Evolutionary conservation across 73 alveolate species (phyloP), one percentile per base, ranked within the genome.

Genomic region (Blepharisma stoltei): DNA sequence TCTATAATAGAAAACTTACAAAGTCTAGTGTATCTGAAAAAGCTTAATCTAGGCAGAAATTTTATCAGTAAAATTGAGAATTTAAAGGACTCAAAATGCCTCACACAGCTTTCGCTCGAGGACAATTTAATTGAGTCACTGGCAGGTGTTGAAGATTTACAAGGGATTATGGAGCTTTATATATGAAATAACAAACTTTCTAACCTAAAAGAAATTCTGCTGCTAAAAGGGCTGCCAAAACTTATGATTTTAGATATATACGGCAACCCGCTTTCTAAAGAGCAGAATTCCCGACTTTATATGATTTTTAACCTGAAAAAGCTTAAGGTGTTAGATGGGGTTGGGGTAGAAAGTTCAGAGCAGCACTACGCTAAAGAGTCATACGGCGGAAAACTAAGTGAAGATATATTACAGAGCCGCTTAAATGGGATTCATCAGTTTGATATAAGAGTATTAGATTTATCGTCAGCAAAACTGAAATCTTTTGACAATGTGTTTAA

Each of bases 91-190:
- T 14, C 4, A 11, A 21, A 60, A 21, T 60, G 86, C 83, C 84
- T 96, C 53, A 92, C 96, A 67, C 88, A 94, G 50, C 86, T 96
- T 20, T 93, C 96, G 65, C 85, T 96, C 50, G 97, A 94, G 49
- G 98, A 96, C 82, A 96, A 96, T 82, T 86, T 86, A 65, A 96
- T 96, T 27, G 82, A 86, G 47, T 78, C 78, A 60, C 78, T 96
- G 7, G 91, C 88, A 68, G 98, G 97, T n/a, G 85, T 96, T 20
- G 95, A 92, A 9, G 87, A 78, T 49, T 76, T 90, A 66, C 67
- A 75, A 73, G 89, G 85, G 70, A 84, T 96, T 53, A 92, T 94
- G 97, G 99, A 94, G 78, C 86, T 96, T 44, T 96, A 94, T 83
- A 87, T 96, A 32, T 98, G 98, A 7, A 96, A 96, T 84, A 96